These are phyloP conservation scores for Penicillium crystallinum DNA, from an alignment of 495 filamentous ascomycete species.

Conservation along the genomic window DNA sequence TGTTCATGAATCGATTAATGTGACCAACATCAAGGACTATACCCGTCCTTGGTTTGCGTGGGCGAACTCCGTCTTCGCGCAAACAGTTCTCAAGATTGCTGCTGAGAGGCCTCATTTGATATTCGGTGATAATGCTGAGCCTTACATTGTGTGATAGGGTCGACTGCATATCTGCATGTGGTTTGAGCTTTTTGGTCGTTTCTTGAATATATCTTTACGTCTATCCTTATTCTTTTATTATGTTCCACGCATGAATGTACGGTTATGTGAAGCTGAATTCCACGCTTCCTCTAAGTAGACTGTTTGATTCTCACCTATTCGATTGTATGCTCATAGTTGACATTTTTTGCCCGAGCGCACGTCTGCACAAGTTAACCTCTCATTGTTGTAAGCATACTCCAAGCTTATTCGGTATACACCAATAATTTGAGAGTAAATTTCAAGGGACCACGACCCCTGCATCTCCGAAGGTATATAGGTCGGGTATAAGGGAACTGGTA, in stretches of 20 bases:
- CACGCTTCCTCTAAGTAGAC: no score
- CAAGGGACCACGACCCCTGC: no score
- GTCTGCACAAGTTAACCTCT: no score
- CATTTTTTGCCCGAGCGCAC: no score
- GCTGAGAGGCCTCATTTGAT: constrained; percentile 81
- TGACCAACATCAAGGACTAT: constrained; percentile 66
- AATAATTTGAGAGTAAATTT: no score
- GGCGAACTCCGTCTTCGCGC: constrained; percentile 95
- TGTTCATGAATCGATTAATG: constrained; percentile 89
- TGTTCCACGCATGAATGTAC: not conserved
- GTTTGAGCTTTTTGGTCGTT: not conserved
- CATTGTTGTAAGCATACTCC: no score
- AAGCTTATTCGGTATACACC: no score
- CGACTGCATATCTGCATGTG: not conserved
- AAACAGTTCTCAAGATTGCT: constrained; percentile 87
- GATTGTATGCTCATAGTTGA: no score
- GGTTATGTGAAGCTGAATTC: not conserved
- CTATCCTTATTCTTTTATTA: not conserved
- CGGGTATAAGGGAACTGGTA: no score
- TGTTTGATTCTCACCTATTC: no score
- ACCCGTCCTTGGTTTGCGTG: constrained; percentile 95
- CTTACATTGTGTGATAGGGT: constrained; percentile 27
- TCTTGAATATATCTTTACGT: not conserved
- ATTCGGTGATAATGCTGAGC: constrained; percentile 56
- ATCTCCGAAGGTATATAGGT: no score